phyloP scores from a whole-genome alignment of 139 green algal species.

The Trebouxia sp. region DNA sequence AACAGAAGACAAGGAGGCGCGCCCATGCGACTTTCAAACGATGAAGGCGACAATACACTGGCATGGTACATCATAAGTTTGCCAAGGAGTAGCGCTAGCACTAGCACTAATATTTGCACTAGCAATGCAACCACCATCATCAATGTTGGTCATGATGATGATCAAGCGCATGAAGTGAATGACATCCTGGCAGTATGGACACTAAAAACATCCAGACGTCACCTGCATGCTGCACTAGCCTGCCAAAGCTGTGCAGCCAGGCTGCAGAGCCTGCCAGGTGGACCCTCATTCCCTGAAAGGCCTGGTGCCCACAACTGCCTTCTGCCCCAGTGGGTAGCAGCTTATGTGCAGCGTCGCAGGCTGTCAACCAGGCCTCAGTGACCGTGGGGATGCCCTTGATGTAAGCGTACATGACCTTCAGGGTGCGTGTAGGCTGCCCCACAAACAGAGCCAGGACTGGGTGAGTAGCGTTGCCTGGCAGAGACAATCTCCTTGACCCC shows the following conservation, averaged over 20 bases:
- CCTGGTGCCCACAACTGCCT: not conserved
- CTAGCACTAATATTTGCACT: too few relatives aligned
- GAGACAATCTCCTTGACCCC: not conserved
- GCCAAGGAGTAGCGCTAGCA: too few relatives aligned
- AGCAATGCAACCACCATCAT: too few relatives aligned
- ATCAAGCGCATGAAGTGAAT: too few relatives aligned
- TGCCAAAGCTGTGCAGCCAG: not conserved
- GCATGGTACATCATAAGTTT: too few relatives aligned
- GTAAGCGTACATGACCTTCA: slow-evolving; percentile 32
- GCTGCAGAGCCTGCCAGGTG: slow-evolving; percentile 6
- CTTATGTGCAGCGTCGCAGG: slow-evolving; percentile 23
- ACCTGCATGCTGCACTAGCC: slow-evolving; percentile 39
- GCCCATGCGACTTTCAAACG: too few relatives aligned
- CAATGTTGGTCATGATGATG: too few relatives aligned
- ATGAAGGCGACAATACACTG: too few relatives aligned
- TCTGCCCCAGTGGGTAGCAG: not conserved
- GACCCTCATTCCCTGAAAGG: slow-evolving; percentile 31
- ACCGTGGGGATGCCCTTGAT: slow-evolving; percentile 28
- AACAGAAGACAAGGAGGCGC: too few relatives aligned
- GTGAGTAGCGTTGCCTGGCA: not conserved
- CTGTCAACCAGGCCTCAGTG: slow-evolving; percentile 15
- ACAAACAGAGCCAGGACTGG: not conserved
- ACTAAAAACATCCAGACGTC: too few relatives aligned
- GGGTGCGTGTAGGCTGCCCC: slow-evolving; percentile 5
- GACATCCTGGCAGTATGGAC: too few relatives aligned